Percentiles rank a stretch among this genome's conserved stretches.
These are phyloP conservation scores for Trichoderma sp. DNA, from an alignment of 2,329 filamentous ascomycete genomes.

Conservation along the genomic window DNA sequence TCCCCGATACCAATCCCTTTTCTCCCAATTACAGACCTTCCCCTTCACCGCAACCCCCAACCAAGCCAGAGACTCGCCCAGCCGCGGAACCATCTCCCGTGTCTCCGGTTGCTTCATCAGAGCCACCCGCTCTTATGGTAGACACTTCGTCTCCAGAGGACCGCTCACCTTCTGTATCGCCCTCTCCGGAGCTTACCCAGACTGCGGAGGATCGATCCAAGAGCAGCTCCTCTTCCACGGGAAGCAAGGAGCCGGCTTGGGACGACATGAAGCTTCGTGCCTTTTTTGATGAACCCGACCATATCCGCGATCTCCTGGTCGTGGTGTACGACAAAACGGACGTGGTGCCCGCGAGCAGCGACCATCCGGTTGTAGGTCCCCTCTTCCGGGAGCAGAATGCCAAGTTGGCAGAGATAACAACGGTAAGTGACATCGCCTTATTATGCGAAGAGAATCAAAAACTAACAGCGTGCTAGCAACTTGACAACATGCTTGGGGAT, in stretches of 20 bases:
- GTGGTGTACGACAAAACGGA: constrained; percentile 92
- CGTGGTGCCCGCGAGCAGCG: constrained; percentile 71
- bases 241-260: constrained; percentile 59
- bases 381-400: constrained; percentile 87
- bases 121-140: constrained; percentile 64
- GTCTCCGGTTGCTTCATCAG: constrained; percentile 38
- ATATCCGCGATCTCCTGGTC: constrained; percentile 84
- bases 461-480: constrained; percentile 51
- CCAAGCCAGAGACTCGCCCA: constrained; percentile 25
- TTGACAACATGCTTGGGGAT: constrained; percentile 82
- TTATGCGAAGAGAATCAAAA: not conserved
- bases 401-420: constrained; percentile 81
- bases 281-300: constrained; percentile 86
- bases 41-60: constrained; percentile 22
- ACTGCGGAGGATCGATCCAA: constrained; percentile 40
- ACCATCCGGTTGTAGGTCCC: constrained; percentile 78
- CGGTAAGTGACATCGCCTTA: constrained; percentile 42
- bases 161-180: constrained; percentile 60
- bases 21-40: constrained; percentile 34
- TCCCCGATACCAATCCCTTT: constrained; percentile 41
- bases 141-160: constrained; percentile 71
- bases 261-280: constrained; percentile 80
- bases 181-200: constrained; percentile 60
- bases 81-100: constrained; percentile 1
- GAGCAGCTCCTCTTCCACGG: constrained; percentile 37